Evolutionary conservation across 2,329 filamentous ascomycete genomes (phyloP).

Genomic region (Sporothrix luriei): DNA sequence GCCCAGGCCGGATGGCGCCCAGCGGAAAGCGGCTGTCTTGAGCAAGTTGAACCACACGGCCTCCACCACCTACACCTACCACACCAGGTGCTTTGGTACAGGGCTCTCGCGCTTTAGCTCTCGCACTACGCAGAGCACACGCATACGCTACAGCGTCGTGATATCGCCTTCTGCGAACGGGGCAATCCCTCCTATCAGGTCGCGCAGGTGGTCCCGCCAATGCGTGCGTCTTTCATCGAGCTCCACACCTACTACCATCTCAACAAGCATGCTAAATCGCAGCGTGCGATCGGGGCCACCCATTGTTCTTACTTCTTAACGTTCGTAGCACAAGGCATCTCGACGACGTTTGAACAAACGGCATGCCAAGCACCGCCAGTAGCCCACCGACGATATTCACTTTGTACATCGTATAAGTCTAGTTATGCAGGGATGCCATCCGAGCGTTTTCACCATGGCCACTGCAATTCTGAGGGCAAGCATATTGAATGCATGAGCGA

Average conservation of each 20-base stretch:
- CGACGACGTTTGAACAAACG: background rate
- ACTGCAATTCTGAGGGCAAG: background rate
- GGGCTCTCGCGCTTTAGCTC: constrained; percentile 16
- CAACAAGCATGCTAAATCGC: background rate
- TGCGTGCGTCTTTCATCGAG: background rate
- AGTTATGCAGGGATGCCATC: background rate
- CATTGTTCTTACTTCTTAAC: background rate
- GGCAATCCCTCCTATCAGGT: constrained; percentile 8
- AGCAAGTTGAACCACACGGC: background rate
- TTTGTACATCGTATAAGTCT: background rate
- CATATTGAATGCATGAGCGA: too few relatives aligned
- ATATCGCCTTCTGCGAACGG: constrained; percentile 24
- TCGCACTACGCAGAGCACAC: constrained; percentile 19
- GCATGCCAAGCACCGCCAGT: background rate
- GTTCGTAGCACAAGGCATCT: constrained; percentile 11
- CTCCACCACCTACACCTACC: background rate
- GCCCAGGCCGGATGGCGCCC: constrained; percentile 17
- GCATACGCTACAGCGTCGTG: constrained; percentile 31
- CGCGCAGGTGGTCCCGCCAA: background rate
- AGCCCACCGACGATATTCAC: background rate
- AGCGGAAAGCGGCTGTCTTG: constrained; percentile 18
- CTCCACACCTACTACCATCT: constrained; percentile 2
- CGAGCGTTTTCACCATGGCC: background rate
- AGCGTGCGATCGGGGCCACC: constrained; percentile 2
- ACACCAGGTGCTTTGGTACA: constrained; percentile 4